Evolutionary conservation across 805 yeast species (phyloP), one percentile per base, ranked within the genome.

Genomic region (Wickerhamomyces chambardii): DNA sequence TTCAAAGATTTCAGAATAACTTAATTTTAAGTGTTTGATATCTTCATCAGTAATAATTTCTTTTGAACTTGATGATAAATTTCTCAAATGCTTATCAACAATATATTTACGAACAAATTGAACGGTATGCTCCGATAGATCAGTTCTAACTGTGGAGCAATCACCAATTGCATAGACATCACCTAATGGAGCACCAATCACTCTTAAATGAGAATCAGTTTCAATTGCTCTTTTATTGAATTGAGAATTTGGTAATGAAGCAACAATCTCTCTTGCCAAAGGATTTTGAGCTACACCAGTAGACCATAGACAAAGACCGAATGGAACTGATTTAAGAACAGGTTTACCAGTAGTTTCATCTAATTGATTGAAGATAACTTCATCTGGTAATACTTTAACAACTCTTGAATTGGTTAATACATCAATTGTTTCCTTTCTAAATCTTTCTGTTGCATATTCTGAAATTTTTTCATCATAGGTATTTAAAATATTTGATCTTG

Each of bases 121-220:
- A 22, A 70, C 67, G 15, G 78, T 67, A 41, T 75, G 75, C 28
- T 66, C 74, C 10, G 77, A 73, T 30, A 76, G 51, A 33, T 73
- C 75, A 1, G 80, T 70, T 45, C 81, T 69, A 17, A 78, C 72
- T 1, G 84, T 77, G 3, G 84, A 61, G 47, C 85, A 78, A 53
- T 78, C 86, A 32, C 86, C 86, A 46, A 78, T 73, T 4, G 84
- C 84, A 47, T 78, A 78, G 19, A 77, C 79, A 39, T 75, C 81
- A 38, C 82, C 83, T 28, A 64, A 48, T 22, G 82, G 81, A 4
- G 84, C 73, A 21, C 87, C 87, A 34, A 75, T 51, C 9, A 80
- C 82, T 42, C 86, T 66, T 44, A 79, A 56, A 43, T 80, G 84
- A n/a, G 80, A 63, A 51, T 80, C 87, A 1, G 86, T 79, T 51